phyloP scores from a whole-genome alignment of 345 rosid species.

The Viola odorata region DNA sequence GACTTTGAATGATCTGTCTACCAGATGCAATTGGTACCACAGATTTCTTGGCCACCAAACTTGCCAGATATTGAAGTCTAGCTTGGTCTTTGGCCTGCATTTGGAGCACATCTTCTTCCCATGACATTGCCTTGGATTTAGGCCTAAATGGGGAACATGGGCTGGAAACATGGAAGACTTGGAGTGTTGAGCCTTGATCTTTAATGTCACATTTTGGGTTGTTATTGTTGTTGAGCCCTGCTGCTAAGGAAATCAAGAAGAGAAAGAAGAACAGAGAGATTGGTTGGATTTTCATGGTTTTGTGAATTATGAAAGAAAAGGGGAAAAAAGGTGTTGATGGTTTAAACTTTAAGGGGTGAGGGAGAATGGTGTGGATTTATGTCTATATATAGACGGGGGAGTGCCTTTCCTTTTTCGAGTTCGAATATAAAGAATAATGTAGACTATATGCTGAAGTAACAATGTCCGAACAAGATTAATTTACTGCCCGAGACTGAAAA shows the following conservation, averaged over 20 bases:
- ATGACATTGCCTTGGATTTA: conserved; percentile 41
- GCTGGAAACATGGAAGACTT: conserved; percentile 66
- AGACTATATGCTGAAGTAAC: no score
- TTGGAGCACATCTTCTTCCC: conserved; percentile 72
- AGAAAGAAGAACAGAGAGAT: conserved; percentile 18
- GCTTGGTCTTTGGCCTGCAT: conserved; percentile 64
- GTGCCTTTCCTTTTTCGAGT: no score
- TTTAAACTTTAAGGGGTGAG: not conserved
- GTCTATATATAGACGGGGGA: conserved; percentile 18
- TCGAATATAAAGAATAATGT: no score
- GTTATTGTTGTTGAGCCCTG: conserved; percentile 9
- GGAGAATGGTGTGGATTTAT: conserved; percentile 1
- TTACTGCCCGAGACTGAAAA: not conserved
- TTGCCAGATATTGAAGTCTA: conserved; percentile 61
- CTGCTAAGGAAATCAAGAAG: conserved; percentile 27
- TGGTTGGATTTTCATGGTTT: conserved; percentile 24
- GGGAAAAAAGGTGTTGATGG: conserved; percentile 6
- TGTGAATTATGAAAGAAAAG: not conserved
- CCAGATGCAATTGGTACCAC: conserved; percentile 92
- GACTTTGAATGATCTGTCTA: conserved; percentile 67
- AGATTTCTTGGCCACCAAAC: conserved; percentile 57
- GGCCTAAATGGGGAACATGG: conserved; percentile 72
- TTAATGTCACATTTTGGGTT: conserved; percentile 40
- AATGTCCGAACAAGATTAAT: not conserved
- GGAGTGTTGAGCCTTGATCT: conserved; percentile 59